Percentiles rank a stretch among this genome's conserved stretches.
Conservation (phyloP, 495 filamentous ascomycete genomes). For the Penicillium herquei region DNA sequence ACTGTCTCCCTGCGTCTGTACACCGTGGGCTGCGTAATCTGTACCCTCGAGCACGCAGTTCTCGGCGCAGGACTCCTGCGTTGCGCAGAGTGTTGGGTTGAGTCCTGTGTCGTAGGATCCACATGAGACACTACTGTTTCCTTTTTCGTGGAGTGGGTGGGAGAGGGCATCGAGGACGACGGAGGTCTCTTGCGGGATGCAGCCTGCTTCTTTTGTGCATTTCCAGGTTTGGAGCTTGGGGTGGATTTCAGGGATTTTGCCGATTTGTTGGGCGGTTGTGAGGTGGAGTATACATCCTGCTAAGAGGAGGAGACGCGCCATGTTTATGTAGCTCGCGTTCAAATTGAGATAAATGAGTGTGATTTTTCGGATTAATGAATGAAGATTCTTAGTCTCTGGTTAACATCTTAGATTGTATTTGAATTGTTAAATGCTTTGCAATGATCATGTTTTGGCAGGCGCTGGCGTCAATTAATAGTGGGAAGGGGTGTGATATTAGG, state of each 20-base stretch:
- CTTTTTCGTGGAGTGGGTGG: constrained; percentile 46
- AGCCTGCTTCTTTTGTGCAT: constrained; percentile 37
- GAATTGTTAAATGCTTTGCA: not conserved
- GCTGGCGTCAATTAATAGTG: not conserved
- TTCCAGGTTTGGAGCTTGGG: constrained; percentile 39
- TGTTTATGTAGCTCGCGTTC: not conserved
- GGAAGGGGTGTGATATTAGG: not conserved
- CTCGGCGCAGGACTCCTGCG: constrained; percentile 41
- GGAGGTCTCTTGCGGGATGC: constrained; percentile 35
- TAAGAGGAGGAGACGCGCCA: not conserved
- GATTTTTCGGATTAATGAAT: too few relatives aligned
- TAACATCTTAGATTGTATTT: not conserved
- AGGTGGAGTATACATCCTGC: constrained; percentile 12
- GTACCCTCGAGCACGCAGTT: constrained; percentile 54
- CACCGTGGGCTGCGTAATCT: constrained; percentile 46
- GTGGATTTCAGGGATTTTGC: constrained; percentile 29
- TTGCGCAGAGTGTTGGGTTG: constrained; percentile 45
- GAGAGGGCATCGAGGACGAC: constrained; percentile 40
- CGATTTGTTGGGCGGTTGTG: constrained; percentile 22
- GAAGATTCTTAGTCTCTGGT: too few relatives aligned
- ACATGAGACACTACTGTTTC: constrained; percentile 19
- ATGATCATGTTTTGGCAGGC: not conserved
- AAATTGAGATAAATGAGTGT: too few relatives aligned
- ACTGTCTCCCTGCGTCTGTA: constrained; percentile 39
- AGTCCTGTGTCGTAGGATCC: constrained; percentile 38